Percentiles rank a stretch among this genome's conserved stretches.
Conservation (phyloP, 225 moss, liverwort and hornwort species). For the Pseudoscleropodium purum region DNA sequence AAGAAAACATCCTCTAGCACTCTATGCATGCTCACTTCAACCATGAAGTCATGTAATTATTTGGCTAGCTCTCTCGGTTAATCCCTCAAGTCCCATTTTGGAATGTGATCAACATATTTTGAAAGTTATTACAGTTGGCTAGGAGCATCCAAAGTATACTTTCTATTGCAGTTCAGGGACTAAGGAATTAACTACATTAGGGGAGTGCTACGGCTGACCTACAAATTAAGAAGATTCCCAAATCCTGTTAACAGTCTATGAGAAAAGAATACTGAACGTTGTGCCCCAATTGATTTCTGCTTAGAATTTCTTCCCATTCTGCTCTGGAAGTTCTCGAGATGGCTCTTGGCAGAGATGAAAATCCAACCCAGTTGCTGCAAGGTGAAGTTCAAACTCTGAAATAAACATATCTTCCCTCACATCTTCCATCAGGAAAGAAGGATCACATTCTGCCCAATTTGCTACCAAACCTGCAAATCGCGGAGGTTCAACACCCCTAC, state of each 20-base stretch:
- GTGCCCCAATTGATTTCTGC: background rate
- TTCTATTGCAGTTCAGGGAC: background rate
- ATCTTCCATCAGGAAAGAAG: background rate
- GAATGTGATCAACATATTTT: background rate
- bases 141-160: too few relatives aligned
- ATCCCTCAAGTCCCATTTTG: background rate
- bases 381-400: background rate
- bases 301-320: background rate
- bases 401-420: background rate
- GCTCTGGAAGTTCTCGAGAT: background rate
- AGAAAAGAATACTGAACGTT: background rate
- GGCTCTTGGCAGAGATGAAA: background rate
- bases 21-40: background rate
- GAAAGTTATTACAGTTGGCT: background rate
- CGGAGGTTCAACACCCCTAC: background rate
- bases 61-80: background rate
- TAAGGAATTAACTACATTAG: background rate
- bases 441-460: background rate
- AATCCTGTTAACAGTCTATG: background rate
- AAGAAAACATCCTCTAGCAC: background rate
- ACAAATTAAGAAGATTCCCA: background rate
- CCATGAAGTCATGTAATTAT: background rate
- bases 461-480: background rate
- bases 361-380: constrained; percentile 6
- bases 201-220: background rate